Percentiles rank a stretch among this genome's conserved stretches.
Conservation (phyloP, 108 stramenopile species). For the Cyclotella cryptica region DNA sequence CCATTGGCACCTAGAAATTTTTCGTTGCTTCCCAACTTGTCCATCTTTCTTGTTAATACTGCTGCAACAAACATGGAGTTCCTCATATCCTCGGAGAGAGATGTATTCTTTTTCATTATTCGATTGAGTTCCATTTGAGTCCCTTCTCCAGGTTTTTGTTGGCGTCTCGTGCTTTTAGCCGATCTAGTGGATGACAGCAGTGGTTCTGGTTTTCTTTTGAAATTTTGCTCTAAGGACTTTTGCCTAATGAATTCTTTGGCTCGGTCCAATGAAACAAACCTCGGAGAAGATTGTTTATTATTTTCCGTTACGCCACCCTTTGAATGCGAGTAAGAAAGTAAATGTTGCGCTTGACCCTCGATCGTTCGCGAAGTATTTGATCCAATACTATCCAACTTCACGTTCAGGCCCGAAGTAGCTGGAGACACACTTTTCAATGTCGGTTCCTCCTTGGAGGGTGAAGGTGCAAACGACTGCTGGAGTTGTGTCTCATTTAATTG, state of each 20-base stretch:
- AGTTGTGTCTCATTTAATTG: too few relatives aligned
- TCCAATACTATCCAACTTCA: too few relatives aligned
- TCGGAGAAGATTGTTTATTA: not conserved
- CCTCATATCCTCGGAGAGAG: conserved; percentile 30
- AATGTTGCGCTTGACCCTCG: too few relatives aligned
- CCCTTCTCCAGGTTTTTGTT: not conserved
- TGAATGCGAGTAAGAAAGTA: too few relatives aligned
- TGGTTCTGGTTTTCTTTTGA: not conserved
- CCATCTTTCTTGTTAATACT: conserved; percentile 17
- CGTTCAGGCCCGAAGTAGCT: too few relatives aligned
- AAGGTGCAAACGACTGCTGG: too few relatives aligned
- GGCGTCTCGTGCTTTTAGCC: not conserved
- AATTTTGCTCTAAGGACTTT: not conserved
- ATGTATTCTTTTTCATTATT: conserved; percentile 34
- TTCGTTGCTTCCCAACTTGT: not conserved
- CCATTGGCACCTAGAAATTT: conserved; percentile 34
- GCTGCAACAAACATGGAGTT: conserved; percentile 36
- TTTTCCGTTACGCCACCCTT: too few relatives aligned
- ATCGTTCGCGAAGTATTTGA: too few relatives aligned
- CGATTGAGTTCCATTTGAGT: conserved; percentile 18
- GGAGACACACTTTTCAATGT: too few relatives aligned
- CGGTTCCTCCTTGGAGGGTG: too few relatives aligned
- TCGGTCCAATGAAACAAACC: not conserved
- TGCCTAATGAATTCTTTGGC: not conserved
- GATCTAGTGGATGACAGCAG: not conserved